Percentiles rank a stretch among this genome's conserved stretches.
Conservation (phyloP, 768 basidiomycete species). For the Hemileccinum impolitum region DNA sequence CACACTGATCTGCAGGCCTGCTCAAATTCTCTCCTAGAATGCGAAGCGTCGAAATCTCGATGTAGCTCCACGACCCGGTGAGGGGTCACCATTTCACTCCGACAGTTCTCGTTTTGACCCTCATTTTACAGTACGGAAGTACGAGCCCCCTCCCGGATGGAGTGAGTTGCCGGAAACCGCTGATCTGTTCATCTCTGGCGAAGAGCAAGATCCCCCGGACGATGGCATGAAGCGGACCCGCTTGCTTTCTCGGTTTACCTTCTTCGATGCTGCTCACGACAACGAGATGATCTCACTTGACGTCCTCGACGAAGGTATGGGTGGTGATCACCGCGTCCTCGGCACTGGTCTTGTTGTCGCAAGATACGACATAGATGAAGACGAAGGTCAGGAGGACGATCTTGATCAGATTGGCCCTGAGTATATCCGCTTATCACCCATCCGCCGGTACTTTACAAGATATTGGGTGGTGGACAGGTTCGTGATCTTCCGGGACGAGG, state of each 20-base stretch:
- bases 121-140: constrained; percentile 36
- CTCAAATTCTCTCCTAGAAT: constrained; percentile 10
- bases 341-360: constrained; percentile 55
- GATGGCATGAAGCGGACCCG: constrained; percentile 53
- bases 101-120: background rate
- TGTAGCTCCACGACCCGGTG: constrained; percentile 13
- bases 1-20: background rate
- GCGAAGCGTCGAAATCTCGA: constrained; percentile 30
- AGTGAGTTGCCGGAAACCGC: constrained; percentile 36
- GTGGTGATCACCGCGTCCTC: constrained; percentile 40
- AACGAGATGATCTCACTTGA: constrained; percentile 48
- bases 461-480: constrained; percentile 51
- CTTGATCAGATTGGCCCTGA: constrained; percentile 33
- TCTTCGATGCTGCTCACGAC: constrained; percentile 53
- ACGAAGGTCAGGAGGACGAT: constrained; percentile 58
- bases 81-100: background rate
- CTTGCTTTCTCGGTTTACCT: constrained; percentile 50
- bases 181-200: constrained; percentile 38
- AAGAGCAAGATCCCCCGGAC: constrained; percentile 35
- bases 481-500: constrained; percentile 22
- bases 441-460: constrained; percentile 50
- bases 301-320: constrained; percentile 44
- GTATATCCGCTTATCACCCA: constrained; percentile 44
- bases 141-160: constrained; percentile 23
- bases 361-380: constrained; percentile 52